Conservation (phyloP, 2,329 filamentous ascomycete species). For the Aspergillus puulaauensis region DNA sequence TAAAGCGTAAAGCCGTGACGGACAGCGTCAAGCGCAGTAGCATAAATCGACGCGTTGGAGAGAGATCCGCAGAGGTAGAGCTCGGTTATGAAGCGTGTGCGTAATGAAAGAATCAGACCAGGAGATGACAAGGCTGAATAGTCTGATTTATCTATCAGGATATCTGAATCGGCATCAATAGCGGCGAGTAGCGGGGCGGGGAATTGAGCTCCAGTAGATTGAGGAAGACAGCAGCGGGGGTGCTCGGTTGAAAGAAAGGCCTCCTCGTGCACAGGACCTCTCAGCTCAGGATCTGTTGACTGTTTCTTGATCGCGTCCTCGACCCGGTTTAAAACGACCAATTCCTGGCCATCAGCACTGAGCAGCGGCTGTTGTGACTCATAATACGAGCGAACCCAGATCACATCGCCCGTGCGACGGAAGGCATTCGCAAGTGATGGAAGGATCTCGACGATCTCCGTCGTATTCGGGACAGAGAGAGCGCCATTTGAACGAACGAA, state of each 20-base stretch:
- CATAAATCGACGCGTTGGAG: constrained; percentile 84
- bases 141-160: constrained; percentile 66
- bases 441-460: constrained; percentile 67
- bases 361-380: constrained; percentile 60
- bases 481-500: constrained; percentile 70
- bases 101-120: constrained; percentile 70
- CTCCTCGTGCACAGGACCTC: constrained; percentile 37
- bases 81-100: constrained; percentile 85
- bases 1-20: constrained; percentile 85
- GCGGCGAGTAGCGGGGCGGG: constrained; percentile 49
- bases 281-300: constrained; percentile 19
- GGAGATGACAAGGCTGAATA: constrained; percentile 86
- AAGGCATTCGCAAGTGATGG: constrained; percentile 69
- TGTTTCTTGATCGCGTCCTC: constrained; percentile 23
- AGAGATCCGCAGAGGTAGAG: constrained; percentile 85
- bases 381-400: constrained; percentile 83
- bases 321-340: constrained; percentile 43
- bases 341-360: constrained; percentile 49
- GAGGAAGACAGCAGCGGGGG: constrained; percentile 40
- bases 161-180: constrained; percentile 53
- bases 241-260: constrained; percentile 41
- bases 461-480: constrained; percentile 63
- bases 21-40: constrained; percentile 86
- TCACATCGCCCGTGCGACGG: constrained; percentile 68
- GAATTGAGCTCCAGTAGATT: constrained; percentile 49